Conservation (phyloP, 305 asterid species). For the Nicotiana rustica region DNA sequence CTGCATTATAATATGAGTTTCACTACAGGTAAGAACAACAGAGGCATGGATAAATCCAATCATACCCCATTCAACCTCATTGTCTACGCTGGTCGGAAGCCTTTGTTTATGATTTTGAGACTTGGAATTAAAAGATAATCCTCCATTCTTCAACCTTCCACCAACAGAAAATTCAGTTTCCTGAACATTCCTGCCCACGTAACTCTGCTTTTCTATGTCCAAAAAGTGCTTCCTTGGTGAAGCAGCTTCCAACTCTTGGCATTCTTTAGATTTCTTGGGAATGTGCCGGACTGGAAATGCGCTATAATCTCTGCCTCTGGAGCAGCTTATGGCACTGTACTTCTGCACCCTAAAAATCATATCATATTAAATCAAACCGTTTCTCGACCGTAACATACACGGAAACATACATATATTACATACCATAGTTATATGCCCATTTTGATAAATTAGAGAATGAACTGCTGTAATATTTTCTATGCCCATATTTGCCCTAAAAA, state of each 20-base stretch:
- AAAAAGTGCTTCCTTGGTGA: constrained; percentile 39
- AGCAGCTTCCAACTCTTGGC: constrained; percentile 44
- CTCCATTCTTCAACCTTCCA: constrained; percentile 34
- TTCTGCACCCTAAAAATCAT: constrained; percentile 51
- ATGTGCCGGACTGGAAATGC: constrained; percentile 57
- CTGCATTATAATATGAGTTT: neutral
- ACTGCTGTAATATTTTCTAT: neutral
- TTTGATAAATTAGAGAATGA: neutral
- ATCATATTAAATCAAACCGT: constrained; percentile 12
- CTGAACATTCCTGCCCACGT: constrained; percentile 38
- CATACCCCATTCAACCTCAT: constrained; percentile 49
- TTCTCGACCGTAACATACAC: neutral
- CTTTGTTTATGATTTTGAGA: constrained; percentile 39
- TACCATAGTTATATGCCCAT: neutral
- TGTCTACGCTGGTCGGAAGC: constrained; percentile 33
- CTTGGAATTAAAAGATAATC: constrained; percentile 32
- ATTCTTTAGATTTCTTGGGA: constrained; percentile 47
- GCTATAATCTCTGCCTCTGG: constrained; percentile 58
- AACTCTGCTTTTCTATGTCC: constrained; percentile 36
- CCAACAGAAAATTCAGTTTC: constrained; percentile 34
- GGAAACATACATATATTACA: neutral
- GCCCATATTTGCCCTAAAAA: neutral
- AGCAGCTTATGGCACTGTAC: constrained; percentile 46
- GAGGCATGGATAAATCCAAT: constrained; percentile 30
- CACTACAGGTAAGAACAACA: neutral